Evolutionary conservation across 345 rosid species (phyloP), one percentile per base, ranked within the genome.

Genomic region (Lepidium didymum): DNA sequence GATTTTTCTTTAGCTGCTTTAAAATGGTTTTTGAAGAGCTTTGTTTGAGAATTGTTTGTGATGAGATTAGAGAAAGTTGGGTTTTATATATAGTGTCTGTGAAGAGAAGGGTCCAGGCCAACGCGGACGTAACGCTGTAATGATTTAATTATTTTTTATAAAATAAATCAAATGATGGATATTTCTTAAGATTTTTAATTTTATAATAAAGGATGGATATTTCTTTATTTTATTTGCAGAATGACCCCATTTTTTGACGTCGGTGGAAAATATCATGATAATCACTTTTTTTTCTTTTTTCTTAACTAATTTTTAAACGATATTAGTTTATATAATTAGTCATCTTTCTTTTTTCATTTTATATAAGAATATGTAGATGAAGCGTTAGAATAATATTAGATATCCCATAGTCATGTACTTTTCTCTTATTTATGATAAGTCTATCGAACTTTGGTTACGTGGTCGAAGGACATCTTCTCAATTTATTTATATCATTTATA

Each of bases 81-180:
- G 64, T 58, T 73, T 50, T 73, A 73, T 73, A 65, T 29, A 29
- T 29, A 29, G 6, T 29, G 33, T 29, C 34, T 50, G 62, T 31
- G 66, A 47, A 42, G 36, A 43, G 14, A 43, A 56, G 64, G 66
- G 60, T 49, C 71, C 35, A 31, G 3, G 64, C 77, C 77, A 56
- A 73, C 77, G 77, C 72, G 77, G 77, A 65, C 21, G 72, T 40
- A 11, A 73, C 72, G 67, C 77, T 73, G 77, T 58, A 40, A 57
- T 41, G n/a, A 66, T 49, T 73, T 5, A 50, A 29, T 44, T 73
- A 43, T 12, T 41, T 25, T 46, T 46, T 10, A 4, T 15, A 56
- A 27, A 56, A 36, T 54, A 45, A 55, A 16, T 7, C 13, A 13
- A 29, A 29, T 1, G 33, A 29, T 29, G 33, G 33, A 29, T 29